Evolutionary conservation across 2,329 filamentous ascomycete species (phyloP).

Genomic region (Aaosphaeria arxii): DNA sequence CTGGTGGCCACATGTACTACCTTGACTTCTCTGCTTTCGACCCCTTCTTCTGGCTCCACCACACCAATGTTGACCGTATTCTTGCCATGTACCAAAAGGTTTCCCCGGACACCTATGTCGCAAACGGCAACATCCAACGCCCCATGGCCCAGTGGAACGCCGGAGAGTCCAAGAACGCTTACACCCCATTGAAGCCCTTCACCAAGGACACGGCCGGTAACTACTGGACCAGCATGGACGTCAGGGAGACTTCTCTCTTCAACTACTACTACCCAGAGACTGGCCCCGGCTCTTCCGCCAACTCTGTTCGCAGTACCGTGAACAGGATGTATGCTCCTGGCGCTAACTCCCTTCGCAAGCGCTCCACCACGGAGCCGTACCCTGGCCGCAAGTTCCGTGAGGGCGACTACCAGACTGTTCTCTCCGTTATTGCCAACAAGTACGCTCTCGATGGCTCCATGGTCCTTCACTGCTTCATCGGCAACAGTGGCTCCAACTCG

Average conservation of each 20-base stretch:
- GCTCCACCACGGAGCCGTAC: slow-evolving; percentile 22
- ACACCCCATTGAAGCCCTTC: slow-evolving; percentile 45
- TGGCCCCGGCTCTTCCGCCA: slow-evolving; percentile 15
- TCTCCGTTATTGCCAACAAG: slow-evolving; percentile 32
- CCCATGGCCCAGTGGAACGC: slow-evolving; percentile 41
- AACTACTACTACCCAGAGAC: slow-evolving; percentile 39
- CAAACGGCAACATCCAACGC: slow-evolving; percentile 37
- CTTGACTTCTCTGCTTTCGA: slow-evolving; percentile 75
- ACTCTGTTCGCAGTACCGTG: slow-evolving; percentile 23
- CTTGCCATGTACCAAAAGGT: slow-evolving; percentile 78
- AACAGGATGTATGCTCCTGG: slow-evolving; percentile 42
- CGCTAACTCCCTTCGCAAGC: slow-evolving; percentile 14
- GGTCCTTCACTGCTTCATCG: slow-evolving; percentile 35
- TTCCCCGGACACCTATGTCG: slow-evolving; percentile 67
- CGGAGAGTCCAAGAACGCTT: slow-evolving; percentile 47
- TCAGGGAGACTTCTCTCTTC: slow-evolving; percentile 41
- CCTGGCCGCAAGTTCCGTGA: slow-evolving; percentile 29
- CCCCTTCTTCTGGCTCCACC: slow-evolving; percentile 54
- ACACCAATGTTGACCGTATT: slow-evolving; percentile 37
- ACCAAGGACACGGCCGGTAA: slow-evolving; percentile 35
- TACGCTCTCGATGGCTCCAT: slow-evolving; percentile 35
- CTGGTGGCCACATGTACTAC: slow-evolving; percentile 71
- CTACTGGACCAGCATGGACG: slow-evolving; percentile 43
- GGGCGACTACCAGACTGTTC: slow-evolving; percentile 34
- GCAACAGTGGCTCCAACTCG: slow-evolving; percentile 20